Conservation (phyloP, 768 basidiomycete species). For the Mycena crocata region DNA sequence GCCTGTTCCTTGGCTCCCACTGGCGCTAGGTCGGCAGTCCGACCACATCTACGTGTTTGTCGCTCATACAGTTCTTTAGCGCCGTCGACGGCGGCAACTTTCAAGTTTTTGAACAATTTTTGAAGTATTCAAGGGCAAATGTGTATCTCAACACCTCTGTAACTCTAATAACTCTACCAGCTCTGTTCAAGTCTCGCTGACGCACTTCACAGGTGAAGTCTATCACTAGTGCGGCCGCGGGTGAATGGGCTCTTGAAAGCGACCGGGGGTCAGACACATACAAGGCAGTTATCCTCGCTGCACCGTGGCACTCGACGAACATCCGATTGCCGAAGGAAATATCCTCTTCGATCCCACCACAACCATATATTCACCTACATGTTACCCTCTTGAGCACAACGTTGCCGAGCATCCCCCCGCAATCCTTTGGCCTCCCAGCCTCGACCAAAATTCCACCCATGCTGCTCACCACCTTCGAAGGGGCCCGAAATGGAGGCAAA, state of each 20-base stretch:
- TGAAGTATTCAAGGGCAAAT: conserved; percentile 75
- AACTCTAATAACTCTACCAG: conserved; percentile 22
- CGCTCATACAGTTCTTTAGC: conserved; percentile 22
- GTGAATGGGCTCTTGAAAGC: conserved; percentile 66
- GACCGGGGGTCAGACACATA: conserved; percentile 63
- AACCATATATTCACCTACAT: conserved; percentile 86
- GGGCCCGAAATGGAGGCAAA: conserved; percentile 62
- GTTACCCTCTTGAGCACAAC: conserved; percentile 92
- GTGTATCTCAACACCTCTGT: conserved; percentile 80
- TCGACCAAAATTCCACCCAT: conserved; percentile 63
- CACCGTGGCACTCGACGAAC: conserved; percentile 80
- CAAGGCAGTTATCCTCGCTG: conserved; percentile 85
- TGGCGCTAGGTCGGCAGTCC: conserved; percentile 56
- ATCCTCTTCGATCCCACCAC: conserved; percentile 66
- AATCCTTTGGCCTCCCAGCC: conserved; percentile 73
- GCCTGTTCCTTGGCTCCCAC: conserved; percentile 76
- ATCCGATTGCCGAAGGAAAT: conserved; percentile 65
- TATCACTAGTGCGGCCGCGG: conserved; percentile 58
- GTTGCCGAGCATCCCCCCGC: conserved; percentile 65
- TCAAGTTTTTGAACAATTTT: conserved; percentile 85
- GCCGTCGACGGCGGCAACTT: conserved; percentile 85
- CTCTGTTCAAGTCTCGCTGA: conserved; percentile 6
- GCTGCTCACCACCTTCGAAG: conserved; percentile 79
- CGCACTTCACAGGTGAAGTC: conserved; percentile 57
- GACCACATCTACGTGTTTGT: too few relatives aligned